These are phyloP conservation scores for Schizochytrium sp. DNA, from an alignment of 108 stramenopile species.

Conservation along the genomic window DNA sequence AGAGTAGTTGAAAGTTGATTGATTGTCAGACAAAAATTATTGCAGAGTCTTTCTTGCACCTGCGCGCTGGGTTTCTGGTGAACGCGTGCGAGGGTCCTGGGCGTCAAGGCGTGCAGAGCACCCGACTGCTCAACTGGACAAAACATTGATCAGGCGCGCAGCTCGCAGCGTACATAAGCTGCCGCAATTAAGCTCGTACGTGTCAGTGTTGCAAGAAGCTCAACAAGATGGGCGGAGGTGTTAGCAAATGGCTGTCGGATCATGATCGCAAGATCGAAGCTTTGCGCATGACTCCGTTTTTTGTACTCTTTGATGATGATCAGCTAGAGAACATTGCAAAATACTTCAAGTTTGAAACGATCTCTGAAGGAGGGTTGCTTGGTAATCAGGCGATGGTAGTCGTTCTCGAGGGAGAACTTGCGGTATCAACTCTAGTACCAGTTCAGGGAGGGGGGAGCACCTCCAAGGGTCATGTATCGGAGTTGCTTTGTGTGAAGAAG, in stretches of 20 bases:
- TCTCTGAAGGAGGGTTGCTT: conserved; percentile 1
- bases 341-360: conserved; percentile 28
- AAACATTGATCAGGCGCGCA: no score
- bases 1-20: no score
- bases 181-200: no score
- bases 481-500: conserved; percentile 28
- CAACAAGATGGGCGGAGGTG: not conserved
- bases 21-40: no score
- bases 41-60: no score
- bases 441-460: not conserved
- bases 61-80: no score
- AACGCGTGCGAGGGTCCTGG: no score
- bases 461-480: conserved; percentile 13
- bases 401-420: conserved; percentile 38
- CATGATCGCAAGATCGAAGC: not conserved
- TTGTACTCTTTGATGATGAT: conserved; percentile 27
- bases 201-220: not conserved
- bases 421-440: conserved; percentile 28
- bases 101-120: no score
- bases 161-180: no score
- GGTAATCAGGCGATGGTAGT: conserved; percentile 10
- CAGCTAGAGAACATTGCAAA: not conserved
- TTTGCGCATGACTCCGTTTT: conserved; percentile 28
- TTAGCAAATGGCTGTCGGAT: not conserved
- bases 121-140: no score